These are phyloP conservation scores for Eucalyptus erythrocorys DNA, from an alignment of 345 rosid species.

Conservation along the genomic window DNA sequence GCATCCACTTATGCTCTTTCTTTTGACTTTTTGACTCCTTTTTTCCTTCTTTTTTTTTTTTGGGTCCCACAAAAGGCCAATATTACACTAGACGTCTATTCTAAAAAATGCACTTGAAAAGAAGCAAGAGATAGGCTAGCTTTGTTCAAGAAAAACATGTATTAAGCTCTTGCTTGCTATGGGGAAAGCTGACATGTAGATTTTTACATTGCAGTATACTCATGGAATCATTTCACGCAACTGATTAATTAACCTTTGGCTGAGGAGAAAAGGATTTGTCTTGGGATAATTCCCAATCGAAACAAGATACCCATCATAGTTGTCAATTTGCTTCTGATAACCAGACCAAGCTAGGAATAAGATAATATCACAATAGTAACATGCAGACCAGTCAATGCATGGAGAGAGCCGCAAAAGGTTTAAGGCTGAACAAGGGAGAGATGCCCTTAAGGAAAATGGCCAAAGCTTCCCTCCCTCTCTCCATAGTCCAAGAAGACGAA, in stretches of 20 bases:
- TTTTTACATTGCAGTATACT: neutral
- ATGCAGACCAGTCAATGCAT: neutral
- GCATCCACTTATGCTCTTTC: too few relatives aligned
- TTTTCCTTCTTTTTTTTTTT: rapidly evolving
- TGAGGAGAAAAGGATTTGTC: neutral
- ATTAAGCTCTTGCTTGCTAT: neutral
- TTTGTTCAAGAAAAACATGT: rapidly evolving
- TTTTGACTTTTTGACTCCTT: too few relatives aligned
- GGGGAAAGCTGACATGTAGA: neutral
- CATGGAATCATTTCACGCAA: neutral
- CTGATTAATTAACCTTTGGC: neutral
- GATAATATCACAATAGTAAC: neutral
- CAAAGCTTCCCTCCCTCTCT: neutral
- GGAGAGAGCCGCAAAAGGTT: neutral
- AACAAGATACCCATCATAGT: neutral
- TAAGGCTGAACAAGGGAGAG: neutral
- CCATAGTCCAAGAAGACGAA: neutral
- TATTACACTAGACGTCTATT: neutral
- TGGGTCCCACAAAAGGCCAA: too few relatives aligned
- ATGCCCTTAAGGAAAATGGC: neutral
- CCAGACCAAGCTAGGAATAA: neutral
- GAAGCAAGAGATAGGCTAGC: neutral
- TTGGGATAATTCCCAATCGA: neutral
- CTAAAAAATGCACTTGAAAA: rapidly evolving
- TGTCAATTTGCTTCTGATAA: neutral